Percentiles rank a stretch among this genome's conserved stretches.
These are phyloP conservation scores for Naganishia cerealis DNA, from an alignment of 1,284 basidiomycete species.

Conservation along the genomic window DNA sequence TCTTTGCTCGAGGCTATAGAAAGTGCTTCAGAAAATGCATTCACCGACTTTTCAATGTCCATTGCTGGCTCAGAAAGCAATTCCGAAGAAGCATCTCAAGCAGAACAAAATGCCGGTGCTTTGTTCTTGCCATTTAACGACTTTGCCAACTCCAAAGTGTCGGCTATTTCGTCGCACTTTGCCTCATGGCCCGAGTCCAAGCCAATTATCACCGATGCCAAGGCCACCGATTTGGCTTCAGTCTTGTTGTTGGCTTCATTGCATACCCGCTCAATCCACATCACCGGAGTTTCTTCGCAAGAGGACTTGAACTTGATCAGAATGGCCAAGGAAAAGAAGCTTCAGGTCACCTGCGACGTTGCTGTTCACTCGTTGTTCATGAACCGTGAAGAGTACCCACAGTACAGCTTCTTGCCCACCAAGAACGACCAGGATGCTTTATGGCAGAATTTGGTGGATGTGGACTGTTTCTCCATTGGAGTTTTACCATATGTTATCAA, in stretches of 20 bases:
- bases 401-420: constrained; percentile 69
- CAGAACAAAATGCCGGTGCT: constrained; percentile 75
- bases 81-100: constrained; percentile 63
- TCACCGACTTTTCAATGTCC: constrained; percentile 82
- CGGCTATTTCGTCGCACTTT: constrained; percentile 78
- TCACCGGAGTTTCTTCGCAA: constrained; percentile 84
- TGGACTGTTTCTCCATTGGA: constrained; percentile 92
- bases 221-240: constrained; percentile 87
- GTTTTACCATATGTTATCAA: constrained; percentile 77
- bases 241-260: constrained; percentile 89
- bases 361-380: constrained; percentile 92
- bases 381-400: constrained; percentile 70
- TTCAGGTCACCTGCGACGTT: constrained; percentile 95
- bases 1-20: constrained; percentile 69
- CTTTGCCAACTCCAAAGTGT: constrained; percentile 58
- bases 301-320: constrained; percentile 90
- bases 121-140: constrained; percentile 79
- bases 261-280: constrained; percentile 83
- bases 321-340: constrained; percentile 87
- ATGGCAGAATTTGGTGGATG: constrained; percentile 79
- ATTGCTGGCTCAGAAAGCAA: constrained; percentile 79
- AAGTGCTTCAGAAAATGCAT: constrained; percentile 65
- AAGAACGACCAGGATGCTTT: constrained; percentile 76
- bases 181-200: constrained; percentile 87
- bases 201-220: constrained; percentile 90